A percentile compares a stretch with the other conserved stretches of the same genome.
phyloP scores from a whole-genome alignment of 768 basidiomycete species.

The Mycena floridula region DNA sequence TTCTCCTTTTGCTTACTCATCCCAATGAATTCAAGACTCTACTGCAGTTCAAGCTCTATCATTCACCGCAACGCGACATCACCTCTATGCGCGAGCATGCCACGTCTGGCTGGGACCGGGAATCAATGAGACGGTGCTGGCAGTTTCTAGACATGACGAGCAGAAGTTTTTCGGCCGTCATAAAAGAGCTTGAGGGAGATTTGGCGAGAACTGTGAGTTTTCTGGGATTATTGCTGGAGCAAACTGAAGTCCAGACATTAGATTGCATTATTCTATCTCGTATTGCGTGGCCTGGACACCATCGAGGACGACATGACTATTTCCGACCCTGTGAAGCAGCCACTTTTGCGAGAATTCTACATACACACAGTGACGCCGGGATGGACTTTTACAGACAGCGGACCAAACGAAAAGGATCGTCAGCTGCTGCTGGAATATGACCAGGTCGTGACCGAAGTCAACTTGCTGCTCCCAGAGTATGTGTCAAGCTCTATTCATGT shows the following conservation, averaged over 20 bases:
- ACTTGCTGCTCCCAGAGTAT: constrained; percentile 58
- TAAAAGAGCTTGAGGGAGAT: constrained; percentile 95
- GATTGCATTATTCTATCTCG: constrained; percentile 95
- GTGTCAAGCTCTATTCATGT: constrained; percentile 9
- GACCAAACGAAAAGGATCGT: constrained; percentile 85
- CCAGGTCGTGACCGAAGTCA: constrained; percentile 77
- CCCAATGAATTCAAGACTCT: constrained; percentile 81
- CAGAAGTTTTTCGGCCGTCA: constrained; percentile 85
- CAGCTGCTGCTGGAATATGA: constrained; percentile 81
- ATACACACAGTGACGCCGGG: constrained; percentile 71
- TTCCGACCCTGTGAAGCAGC: constrained; percentile 79
- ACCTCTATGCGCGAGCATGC: constrained; percentile 65
- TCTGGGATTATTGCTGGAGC: neutral
- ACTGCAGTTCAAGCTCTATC: constrained; percentile 77
- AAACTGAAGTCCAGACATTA: constrained; percentile 20
- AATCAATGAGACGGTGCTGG: constrained; percentile 88
- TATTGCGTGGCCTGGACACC: constrained; percentile 88
- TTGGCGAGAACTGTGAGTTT: constrained; percentile 80
- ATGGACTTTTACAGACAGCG: constrained; percentile 79
- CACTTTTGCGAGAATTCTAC: constrained; percentile 79
- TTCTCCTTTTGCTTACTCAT: constrained; percentile 67
- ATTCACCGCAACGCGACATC: constrained; percentile 80
- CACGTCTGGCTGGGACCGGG: constrained; percentile 85
- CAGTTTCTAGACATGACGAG: constrained; percentile 82
- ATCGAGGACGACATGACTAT: constrained; percentile 99